Evolutionary conservation across 306 rosid genomes (phyloP).

Genomic region (Cucurbita argyrosperma): DNA sequence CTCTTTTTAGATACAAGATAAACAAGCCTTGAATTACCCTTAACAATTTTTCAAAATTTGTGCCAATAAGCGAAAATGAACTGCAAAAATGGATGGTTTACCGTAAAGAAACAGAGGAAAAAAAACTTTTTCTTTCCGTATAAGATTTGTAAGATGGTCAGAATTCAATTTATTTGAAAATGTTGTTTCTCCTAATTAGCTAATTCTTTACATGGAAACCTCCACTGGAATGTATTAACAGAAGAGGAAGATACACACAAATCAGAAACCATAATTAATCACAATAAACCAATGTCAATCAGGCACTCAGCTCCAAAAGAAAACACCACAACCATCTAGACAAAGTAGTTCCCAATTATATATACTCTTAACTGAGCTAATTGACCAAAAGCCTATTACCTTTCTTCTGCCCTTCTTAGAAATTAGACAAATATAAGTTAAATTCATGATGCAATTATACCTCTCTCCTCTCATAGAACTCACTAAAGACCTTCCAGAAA

Average conservation of each 20-base stretch:
- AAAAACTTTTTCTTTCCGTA: neutral
- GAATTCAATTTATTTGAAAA: neutral
- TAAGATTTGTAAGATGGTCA: neutral
- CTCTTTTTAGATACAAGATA: conserved; percentile 2
- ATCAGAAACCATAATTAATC: neutral
- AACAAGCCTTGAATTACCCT: neutral
- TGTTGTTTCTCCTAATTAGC: neutral
- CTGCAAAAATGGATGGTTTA: neutral
- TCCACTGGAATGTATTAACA: neutral
- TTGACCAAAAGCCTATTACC: no score
- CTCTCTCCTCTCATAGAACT: no score
- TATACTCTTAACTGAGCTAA: no score
- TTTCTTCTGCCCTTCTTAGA: no score
- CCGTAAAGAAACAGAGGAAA: neutral
- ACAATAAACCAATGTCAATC: no score
- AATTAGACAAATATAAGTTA: no score
- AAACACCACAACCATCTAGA: no score
- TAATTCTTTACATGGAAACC: neutral
- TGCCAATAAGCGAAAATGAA: neutral
- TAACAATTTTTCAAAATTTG: neutral
- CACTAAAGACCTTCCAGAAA: no score
- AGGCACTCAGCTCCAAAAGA: no score
- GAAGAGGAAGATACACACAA: neutral
- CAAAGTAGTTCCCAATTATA: no score
- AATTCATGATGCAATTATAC: no score